Evolutionary conservation across 2,329 filamentous ascomycete genomes (phyloP).

Genomic region (Neocucurbitaria cava): DNA sequence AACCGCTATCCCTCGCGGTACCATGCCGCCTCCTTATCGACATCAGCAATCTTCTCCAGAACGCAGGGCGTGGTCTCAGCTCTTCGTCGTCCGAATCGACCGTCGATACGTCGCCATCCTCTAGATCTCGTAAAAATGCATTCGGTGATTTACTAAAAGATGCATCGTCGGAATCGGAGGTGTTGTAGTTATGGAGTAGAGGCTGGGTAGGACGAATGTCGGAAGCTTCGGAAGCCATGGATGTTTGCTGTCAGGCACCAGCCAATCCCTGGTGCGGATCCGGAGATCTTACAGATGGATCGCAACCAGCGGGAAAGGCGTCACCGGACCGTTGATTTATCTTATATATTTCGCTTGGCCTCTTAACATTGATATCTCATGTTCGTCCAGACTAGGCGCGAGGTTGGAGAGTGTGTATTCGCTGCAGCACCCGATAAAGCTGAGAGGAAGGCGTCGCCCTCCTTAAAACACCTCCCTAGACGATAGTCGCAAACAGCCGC

Average conservation of each 20-base stretch:
- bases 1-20: conserved; percentile 13
- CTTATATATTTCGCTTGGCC: background rate
- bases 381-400: background rate
- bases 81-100: conserved; percentile 25
- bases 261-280: conserved; percentile 23
- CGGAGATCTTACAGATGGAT: conserved; percentile 1
- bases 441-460: background rate
- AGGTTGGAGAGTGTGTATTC: background rate
- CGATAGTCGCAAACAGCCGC: conserved; percentile 17
- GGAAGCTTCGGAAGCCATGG: conserved; percentile 28
- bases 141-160: conserved; percentile 15
- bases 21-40: conserved; percentile 32
- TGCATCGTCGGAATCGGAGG: conserved; percentile 23
- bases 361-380: background rate
- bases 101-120: conserved; percentile 33
- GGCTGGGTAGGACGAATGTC: conserved; percentile 21
- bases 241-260: conserved; percentile 20
- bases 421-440: background rate
- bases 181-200: conserved; percentile 31
- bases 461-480: conserved; percentile 23
- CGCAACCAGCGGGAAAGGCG: conserved; percentile 7
- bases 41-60: conserved; percentile 42
- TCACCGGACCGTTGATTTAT: conserved; percentile 2
- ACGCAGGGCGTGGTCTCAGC: conserved; percentile 11
- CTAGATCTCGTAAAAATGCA: conserved; percentile 28